Evolutionary conservation across 2,329 filamentous ascomycete genomes (phyloP), one percentile per base, ranked within the genome.

Genomic region (Torrubiellomyces zombiae): DNA sequence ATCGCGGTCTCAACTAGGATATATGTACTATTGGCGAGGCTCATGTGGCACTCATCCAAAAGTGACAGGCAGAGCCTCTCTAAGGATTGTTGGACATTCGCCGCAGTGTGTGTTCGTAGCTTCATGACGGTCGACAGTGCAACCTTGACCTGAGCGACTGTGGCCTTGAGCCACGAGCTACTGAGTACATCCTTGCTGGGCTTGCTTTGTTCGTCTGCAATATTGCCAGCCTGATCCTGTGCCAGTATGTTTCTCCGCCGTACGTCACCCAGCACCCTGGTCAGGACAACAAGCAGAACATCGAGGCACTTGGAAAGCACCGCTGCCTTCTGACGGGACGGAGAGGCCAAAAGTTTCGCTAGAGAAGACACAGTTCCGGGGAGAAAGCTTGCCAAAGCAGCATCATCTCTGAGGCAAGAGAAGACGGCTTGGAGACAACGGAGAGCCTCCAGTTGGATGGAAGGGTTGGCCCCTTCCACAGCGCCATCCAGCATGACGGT

Each of bases 331-430:
- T 58, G 53, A 8, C 64, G 61, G 20, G 65, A 67, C 1, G 74
- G 77, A 1, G 71, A 70, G 4, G 77, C 75, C 25, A 92, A 53
- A 1, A 82, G 56, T 39, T 76, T 85, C 3, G 77, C 74, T 14
- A 98, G 55, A 1, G 73, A 70, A 3, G 89, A 95, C 0, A 93
- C 68, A 1, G 81, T 81, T 7, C 85, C 82, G 0, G 91, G 89
- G 20, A 95, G 60, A 40, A 98, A 89, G 32, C 69, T 85, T 7
- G 82, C 80, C 28, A 92, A 56, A 3, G 79, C 70, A n/a, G 77
- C 65, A 23, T 65, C 66, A 38, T 89, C 76, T 26, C 64, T 70
- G 21, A 93, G 60, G 13, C 70, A 67, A 6, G 47, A 41, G 34
- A 72, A 67, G 6, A 89, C 53, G 1, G 66, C 55, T 25, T 66